Evolutionary conservation across 257 asterid genomes (phyloP).

Genomic region (Schizonepeta tenuifolia): DNA sequence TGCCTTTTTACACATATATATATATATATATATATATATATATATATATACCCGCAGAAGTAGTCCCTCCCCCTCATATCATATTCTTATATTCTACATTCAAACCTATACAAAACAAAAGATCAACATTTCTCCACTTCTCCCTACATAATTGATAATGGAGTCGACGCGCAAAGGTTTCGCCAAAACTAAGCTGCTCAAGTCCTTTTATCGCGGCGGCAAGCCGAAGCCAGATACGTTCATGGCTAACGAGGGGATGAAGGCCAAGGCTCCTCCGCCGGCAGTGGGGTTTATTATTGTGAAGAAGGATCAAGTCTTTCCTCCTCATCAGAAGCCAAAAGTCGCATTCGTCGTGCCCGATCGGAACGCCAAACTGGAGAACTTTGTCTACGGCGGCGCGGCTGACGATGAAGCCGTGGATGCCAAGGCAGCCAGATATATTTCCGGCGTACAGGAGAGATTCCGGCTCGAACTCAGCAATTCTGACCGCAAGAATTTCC

Average conservation of each 20-base stretch:
- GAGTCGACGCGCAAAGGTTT: conserved; percentile 45
- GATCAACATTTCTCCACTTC: background rate
- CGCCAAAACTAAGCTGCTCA: conserved; percentile 46
- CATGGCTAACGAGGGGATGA: background rate
- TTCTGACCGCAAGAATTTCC: background rate
- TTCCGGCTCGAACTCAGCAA: conserved; percentile 41
- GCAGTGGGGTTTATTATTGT: conserved; percentile 26
- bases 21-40: background rate
- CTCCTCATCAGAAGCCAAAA: conserved; percentile 23
- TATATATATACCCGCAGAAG: background rate
- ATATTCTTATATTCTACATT: background rate
- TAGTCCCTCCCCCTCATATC: background rate
- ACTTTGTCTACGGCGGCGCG: conserved; percentile 13
- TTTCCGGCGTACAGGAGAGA: conserved; percentile 50
- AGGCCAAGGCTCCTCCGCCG: conserved; percentile 1
- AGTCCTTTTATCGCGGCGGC: conserved; percentile 41
- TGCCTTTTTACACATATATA: background rate
- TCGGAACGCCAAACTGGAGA: conserved; percentile 29
- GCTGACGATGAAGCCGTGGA: conserved; percentile 56
- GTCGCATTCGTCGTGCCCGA: conserved; percentile 26
- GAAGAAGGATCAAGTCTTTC: conserved; percentile 36
- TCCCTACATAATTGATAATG: conserved; percentile 22
- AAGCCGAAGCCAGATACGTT: conserved; percentile 33
- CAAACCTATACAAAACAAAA: background rate
- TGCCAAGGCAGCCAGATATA: conserved; percentile 48